Base-by-base conservation (phyloP, 345 rosid species). In the Pistacia atlantica region DNA sequence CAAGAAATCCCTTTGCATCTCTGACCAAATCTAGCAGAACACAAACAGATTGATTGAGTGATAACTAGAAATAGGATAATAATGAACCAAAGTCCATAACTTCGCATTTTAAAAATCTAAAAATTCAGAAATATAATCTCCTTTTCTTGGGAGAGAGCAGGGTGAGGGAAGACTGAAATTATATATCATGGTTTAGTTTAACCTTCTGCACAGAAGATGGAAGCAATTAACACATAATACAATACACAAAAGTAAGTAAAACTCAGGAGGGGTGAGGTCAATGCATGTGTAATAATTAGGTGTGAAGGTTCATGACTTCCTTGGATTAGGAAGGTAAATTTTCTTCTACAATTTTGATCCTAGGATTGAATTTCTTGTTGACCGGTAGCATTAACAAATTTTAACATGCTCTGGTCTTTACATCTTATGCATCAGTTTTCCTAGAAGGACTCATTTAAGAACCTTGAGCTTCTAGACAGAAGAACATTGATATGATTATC, bases 1-100 rank as follows among this genome's bases (percentile, higher is more conserved):
- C 83, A 96, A 75, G 93, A 96, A 96, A 86, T 96, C 99, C 71
- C 82, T 87, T 86, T 91, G 98, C 97, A 96, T 93, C 90, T 96
- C 99, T 76, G 99, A 93, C 99, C 98, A 96, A 77, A 96, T 90
- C 99, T 96, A 83, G 60, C 68, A 68, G 72, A 73, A 56, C 51
- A 74, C 62, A 78, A 78, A 75, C 12, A 58, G 48, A 58, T 63
- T 22, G 55, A 66, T 64, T 33, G 35, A 61, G n/a, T 12, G 9
- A 72, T 66, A 62, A 42, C 14, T 45, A 56, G 63, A 57, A 58
- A 46, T 20, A 33, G 51, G 20, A 67, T 69, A 4, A 12, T 33
- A 64, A 42, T 33, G 22, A 64, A 16, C 35, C 6, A 42, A 33
- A 71, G 45, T 49, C 46, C 73, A 70, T 60, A 77, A 38, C 17